Base-by-base conservation (phyloP, 768 basidiomycete species). In the Mycena leptocephala region DNA sequence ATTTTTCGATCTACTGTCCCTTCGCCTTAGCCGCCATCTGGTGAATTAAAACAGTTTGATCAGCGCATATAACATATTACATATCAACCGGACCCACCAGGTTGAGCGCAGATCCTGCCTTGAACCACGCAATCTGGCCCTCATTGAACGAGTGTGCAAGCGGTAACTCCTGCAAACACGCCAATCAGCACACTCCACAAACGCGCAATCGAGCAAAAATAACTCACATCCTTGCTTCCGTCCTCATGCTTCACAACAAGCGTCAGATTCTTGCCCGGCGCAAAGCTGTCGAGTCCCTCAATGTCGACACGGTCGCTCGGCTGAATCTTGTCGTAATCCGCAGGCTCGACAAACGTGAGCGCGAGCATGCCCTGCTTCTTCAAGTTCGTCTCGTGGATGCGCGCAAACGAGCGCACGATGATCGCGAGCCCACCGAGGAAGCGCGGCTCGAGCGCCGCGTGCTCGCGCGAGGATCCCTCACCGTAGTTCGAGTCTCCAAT, bases 351-450 rank as follows among this genome's bases (percentile, higher is more conserved):
- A 83, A 99, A 98, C 75, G 97, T 98, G 80, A 99, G 89, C 3
- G 97, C 97, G 76, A 99, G 95, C 96, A 98, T 97, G 80, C 97
- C 97, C 89, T 99, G 97, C 92, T 99, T 99, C 95, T 99, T 99
- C 92, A 97, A 88, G 90, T 97, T 97, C 83, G 96, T 96, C 89
- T 96, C 97, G 87, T 98, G 97, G 87, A 99, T 99, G 87, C 97
- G 96, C 67, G 97, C 97, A 86, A 99, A 99, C 39, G 96, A 97
- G 84, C 97, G 93, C 84, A 95, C 95, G 86, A 99, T 97, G 89
- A 99, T 95, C 33, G 98, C 98, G 72, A 97, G 90, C 77, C 97
- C 98, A 76, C 97, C 97, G 74, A 98, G 94, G 92, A 92, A 98
- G 64, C 97, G 94, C 30, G 97, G 97, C 86, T 98, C 97, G 69